Conservation (phyloP, 164 flowering plant species). For the Euptelea pleiosperma region DNA sequence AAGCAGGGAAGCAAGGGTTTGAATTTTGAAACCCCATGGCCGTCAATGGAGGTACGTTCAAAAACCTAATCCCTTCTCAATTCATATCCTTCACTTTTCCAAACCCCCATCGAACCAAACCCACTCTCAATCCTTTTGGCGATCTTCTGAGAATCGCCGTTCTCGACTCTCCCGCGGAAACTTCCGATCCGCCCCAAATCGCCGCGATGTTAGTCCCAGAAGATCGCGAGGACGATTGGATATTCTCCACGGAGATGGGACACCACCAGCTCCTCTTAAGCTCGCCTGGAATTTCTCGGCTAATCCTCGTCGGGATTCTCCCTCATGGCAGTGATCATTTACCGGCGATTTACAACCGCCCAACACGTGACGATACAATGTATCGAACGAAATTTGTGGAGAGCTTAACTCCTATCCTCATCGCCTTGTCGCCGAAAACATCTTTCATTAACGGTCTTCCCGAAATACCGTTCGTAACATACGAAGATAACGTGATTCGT, state of each 20-base stretch:
- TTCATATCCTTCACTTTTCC: conserved; percentile 76
- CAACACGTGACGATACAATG: background rate
- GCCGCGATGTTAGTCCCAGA: conserved; percentile 81
- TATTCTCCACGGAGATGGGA: conserved; percentile 72
- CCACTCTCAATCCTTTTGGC: conserved; percentile 12
- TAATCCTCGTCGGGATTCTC: conserved; percentile 55
- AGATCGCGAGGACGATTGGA: conserved; percentile 77
- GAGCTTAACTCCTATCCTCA: conserved; percentile 41
- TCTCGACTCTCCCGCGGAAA: conserved; percentile 51
- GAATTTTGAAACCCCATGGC: no score
- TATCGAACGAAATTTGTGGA: conserved; percentile 24
- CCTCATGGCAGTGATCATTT: conserved; percentile 15
- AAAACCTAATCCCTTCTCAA: conserved; percentile 58
- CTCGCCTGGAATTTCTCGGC: conserved; percentile 56
- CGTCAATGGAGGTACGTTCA: conserved; percentile 45
- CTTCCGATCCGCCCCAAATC: conserved; percentile 28
- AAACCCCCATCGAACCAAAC: conserved; percentile 20
- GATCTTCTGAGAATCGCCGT: conserved; percentile 52
- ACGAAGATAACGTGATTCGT: conserved; percentile 57
- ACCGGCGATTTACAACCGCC: conserved; percentile 10
- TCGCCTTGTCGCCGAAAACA: conserved; percentile 56
- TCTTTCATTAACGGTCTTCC: conserved; percentile 26
- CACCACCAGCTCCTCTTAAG: conserved; percentile 66
- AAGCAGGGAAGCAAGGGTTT: no score
- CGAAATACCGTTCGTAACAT: conserved; percentile 52